Evolutionary conservation across 2,329 filamentous ascomycete genomes (phyloP).

Genomic region (Pochonia chlamydosporia): DNA sequence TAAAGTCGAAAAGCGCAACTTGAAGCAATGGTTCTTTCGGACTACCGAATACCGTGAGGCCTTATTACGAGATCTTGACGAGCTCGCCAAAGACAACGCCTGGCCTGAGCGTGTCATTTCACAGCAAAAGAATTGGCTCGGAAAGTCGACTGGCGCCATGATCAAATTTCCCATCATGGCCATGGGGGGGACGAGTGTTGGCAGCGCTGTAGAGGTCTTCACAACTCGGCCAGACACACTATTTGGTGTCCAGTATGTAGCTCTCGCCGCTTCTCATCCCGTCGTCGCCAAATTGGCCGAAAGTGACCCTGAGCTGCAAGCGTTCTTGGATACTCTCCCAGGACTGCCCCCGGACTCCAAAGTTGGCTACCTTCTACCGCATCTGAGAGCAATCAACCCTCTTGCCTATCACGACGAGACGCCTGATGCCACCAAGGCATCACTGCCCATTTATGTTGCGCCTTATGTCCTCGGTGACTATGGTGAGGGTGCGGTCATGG

Average conservation of each 20-base stretch:
- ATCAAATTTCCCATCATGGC: conserved; percentile 62
- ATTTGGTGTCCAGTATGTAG: conserved; percentile 81
- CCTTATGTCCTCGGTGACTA: conserved; percentile 83
- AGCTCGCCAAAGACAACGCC: conserved; percentile 52
- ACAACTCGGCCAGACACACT: conserved; percentile 83
- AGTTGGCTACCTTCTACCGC: conserved; percentile 61
- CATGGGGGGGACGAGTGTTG: conserved; percentile 31
- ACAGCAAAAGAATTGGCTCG: conserved; percentile 87
- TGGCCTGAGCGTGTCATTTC: conserved; percentile 81
- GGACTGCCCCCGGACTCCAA: conserved; percentile 50
- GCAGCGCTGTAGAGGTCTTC: conserved; percentile 62
- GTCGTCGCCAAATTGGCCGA: conserved; percentile 58
- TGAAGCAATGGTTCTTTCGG: conserved; percentile 87
- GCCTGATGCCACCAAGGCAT: conserved; percentile 44
- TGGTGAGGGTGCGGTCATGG: conserved; percentile 86
- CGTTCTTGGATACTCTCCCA: conserved; percentile 61
- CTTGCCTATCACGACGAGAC: conserved; percentile 49
- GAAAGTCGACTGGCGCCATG: conserved; percentile 67
- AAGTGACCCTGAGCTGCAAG: conserved; percentile 54
- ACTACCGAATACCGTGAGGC: conserved; percentile 74
- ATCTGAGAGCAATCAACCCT: conserved; percentile 59
- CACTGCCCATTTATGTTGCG: conserved; percentile 72
- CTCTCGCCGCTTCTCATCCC: conserved; percentile 68
- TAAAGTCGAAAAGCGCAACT: conserved; percentile 69
- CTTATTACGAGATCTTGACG: conserved; percentile 64